phyloP scores from a whole-genome alignment of 2,329 filamentous ascomycete genomes.

The Pyrenophora seminiperda region DNA sequence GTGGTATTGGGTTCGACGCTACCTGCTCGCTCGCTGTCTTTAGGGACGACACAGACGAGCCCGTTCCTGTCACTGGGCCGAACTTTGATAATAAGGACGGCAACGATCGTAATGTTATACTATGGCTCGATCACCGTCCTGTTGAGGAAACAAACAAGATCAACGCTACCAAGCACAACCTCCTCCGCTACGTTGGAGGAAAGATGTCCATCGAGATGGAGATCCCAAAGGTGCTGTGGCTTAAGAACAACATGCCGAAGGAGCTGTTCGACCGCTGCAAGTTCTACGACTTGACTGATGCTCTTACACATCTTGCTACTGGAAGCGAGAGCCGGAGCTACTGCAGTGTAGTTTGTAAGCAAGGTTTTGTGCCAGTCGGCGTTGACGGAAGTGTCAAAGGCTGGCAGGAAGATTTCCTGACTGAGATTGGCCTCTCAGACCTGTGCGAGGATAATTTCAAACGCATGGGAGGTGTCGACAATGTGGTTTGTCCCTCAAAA shows the following conservation, averaged over 20 bases:
- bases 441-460: slow-evolving; percentile 85
- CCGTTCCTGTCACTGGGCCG: slow-evolving; percentile 86
- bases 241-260: slow-evolving; percentile 96
- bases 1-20: slow-evolving; percentile 94
- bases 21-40: slow-evolving; percentile 98
- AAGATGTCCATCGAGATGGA: slow-evolving; percentile 99
- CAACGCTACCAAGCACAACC: slow-evolving; percentile 88
- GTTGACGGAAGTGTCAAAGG: slow-evolving; percentile 97
- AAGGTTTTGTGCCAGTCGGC: slow-evolving; percentile 94
- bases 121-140: slow-evolving; percentile 96
- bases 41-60: slow-evolving; percentile 84
- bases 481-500: slow-evolving; percentile 72
- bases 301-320: slow-evolving; percentile 90
- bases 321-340: slow-evolving; percentile 90
- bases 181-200: slow-evolving; percentile 93
- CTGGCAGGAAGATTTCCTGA: slow-evolving; percentile 95
- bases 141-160: slow-evolving; percentile 90
- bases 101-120: slow-evolving; percentile 90
- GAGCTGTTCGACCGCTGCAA: slow-evolving; percentile 92
- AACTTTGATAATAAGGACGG: slow-evolving; percentile 76
- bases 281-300: slow-evolving; percentile 94
- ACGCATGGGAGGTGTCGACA: slow-evolving; percentile 91
- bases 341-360: slow-evolving; percentile 96
- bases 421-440: slow-evolving; percentile 83
- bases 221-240: slow-evolving; percentile 96